Conservation (phyloP, 208 protist genomes). For the Novymonas esmeraldas region DNA sequence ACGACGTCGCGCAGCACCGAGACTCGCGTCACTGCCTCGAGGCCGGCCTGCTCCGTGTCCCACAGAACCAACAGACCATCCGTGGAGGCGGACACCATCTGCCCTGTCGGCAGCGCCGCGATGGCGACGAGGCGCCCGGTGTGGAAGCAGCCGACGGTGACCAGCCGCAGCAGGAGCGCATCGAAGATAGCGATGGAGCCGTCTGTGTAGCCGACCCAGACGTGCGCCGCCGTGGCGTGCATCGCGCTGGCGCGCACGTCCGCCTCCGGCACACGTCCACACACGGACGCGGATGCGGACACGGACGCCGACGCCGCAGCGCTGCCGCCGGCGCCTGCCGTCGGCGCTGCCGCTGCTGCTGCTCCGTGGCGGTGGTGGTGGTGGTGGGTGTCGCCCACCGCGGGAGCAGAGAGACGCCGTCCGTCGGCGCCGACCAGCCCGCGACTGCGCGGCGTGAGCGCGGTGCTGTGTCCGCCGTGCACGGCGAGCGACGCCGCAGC, state of each 20-base stretch:
- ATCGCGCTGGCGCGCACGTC: conserved; percentile 31
- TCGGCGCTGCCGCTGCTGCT: too few relatives aligned
- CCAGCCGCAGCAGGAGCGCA: conserved; percentile 54
- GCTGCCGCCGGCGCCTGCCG: too few relatives aligned
- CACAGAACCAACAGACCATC: conserved; percentile 82
- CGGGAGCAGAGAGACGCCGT: background rate
- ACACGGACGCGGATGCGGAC: background rate
- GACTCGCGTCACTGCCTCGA: conserved; percentile 75
- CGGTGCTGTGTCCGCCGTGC: background rate
- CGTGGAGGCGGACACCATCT: conserved; percentile 68
- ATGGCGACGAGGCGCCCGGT: conserved; percentile 44
- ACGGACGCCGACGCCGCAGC: background rate
- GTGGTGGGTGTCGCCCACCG: background rate
- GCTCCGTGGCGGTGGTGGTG: background rate
- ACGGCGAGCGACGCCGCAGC: background rate
- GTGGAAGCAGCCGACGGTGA: conserved; percentile 76
- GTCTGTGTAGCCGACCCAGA: conserved; percentile 80
- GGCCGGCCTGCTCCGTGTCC: conserved; percentile 70
- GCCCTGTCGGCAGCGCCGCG: conserved; percentile 10
- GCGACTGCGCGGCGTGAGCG: conserved; percentile 9
- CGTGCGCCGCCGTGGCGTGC: conserved; percentile 55
- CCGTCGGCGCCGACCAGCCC: conserved; percentile 7
- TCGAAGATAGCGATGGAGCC: conserved; percentile 84
- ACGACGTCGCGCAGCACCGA: conserved; percentile 21
- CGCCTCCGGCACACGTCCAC: background rate